A percentile compares a stretch with the other conserved stretches of the same genome.
These are phyloP conservation scores for Flaveria floridana DNA, from an alignment of 140 eudicot genomes.

Conservation along the genomic window DNA sequence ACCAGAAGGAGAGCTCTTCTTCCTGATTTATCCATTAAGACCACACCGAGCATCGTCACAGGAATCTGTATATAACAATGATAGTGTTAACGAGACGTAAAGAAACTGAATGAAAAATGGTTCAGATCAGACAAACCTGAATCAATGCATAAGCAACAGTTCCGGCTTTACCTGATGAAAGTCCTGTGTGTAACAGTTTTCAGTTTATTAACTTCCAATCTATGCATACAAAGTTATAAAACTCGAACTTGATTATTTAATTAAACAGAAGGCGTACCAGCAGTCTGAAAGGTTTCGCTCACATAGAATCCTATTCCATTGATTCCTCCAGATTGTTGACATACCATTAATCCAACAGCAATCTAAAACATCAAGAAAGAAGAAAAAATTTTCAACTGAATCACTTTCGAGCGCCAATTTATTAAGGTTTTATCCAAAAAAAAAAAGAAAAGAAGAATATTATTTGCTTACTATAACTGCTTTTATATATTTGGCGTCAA, in stretches of 20 bases:
- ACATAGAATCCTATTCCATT: conserved; percentile 76
- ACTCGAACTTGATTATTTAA: not conserved
- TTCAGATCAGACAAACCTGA: conserved; percentile 46
- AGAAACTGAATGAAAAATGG: not conserved
- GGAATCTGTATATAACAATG: conserved; percentile 50
- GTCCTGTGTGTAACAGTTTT: conserved; percentile 44
- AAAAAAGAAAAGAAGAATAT: not conserved
- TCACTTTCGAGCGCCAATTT: not conserved
- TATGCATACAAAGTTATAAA: conserved; percentile 13
- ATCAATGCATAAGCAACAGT: conserved; percentile 62
- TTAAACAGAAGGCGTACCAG: conserved; percentile 41
- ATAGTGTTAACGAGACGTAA: not conserved
- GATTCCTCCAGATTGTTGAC: conserved; percentile 82
- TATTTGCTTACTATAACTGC: conserved; percentile 60
- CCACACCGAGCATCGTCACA: conserved; percentile 61
- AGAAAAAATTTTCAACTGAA: not conserved
- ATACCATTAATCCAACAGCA: conserved; percentile 86
- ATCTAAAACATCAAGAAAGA: conserved; percentile 39
- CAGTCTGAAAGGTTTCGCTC: conserved; percentile 67
- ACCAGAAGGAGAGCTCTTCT: conserved; percentile 79
- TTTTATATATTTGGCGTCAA: conserved; percentile 51
- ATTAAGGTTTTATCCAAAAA: not conserved
- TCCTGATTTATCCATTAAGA: conserved; percentile 79
- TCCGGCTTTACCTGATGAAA: conserved; percentile 59
- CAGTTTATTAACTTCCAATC: not conserved